Percentiles rank a stretch among this genome's conserved stretches.
These are phyloP conservation scores for Ceratocystiopsis sp. DNA, from an alignment of 2,329 filamentous ascomycete genomes.

Conservation along the genomic window DNA sequence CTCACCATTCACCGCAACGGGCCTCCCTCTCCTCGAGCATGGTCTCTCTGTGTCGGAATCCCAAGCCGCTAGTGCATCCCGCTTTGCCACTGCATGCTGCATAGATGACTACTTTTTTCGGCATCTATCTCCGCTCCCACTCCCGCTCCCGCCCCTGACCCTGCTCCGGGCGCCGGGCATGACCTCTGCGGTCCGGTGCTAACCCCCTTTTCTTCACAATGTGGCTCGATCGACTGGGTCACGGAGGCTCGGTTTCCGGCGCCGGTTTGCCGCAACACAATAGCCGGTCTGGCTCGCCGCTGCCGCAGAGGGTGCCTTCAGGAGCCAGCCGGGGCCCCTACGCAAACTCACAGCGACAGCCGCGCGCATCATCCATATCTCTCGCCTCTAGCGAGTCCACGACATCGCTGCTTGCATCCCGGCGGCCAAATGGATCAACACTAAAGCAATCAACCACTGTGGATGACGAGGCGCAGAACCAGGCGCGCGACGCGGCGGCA, in stretches of 20 bases:
- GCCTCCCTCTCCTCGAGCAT: too few relatives aligned
- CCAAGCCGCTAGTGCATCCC: too few relatives aligned
- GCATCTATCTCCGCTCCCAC: too few relatives aligned
- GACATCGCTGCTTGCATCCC: constrained; percentile 51
- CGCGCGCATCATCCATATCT: constrained; percentile 63
- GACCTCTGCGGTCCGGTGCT: neutral
- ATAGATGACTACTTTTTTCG: neutral
- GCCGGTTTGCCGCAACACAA: constrained; percentile 43
- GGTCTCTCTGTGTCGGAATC: too few relatives aligned
- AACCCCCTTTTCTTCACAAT: constrained; percentile 26
- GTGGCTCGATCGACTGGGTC: constrained; percentile 82
- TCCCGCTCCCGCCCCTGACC: neutral
- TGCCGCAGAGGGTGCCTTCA: constrained; percentile 43
- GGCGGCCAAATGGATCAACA: constrained; percentile 50
- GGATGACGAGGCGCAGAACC: constrained; percentile 19
- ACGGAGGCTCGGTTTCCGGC: constrained; percentile 19
- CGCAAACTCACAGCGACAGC: constrained; percentile 49
- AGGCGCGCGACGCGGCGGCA: constrained; percentile 43
- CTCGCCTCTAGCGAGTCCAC: constrained; percentile 63
- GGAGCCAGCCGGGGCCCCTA: constrained; percentile 48
- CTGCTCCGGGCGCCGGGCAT: neutral
- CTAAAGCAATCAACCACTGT: constrained; percentile 40
- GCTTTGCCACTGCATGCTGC: neutral
- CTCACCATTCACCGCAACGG: too few relatives aligned
- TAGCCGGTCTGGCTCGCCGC: constrained; percentile 56